phyloP scores from a whole-genome alignment of 345 rosid species.

The Carallia pectinifolia region DNA sequence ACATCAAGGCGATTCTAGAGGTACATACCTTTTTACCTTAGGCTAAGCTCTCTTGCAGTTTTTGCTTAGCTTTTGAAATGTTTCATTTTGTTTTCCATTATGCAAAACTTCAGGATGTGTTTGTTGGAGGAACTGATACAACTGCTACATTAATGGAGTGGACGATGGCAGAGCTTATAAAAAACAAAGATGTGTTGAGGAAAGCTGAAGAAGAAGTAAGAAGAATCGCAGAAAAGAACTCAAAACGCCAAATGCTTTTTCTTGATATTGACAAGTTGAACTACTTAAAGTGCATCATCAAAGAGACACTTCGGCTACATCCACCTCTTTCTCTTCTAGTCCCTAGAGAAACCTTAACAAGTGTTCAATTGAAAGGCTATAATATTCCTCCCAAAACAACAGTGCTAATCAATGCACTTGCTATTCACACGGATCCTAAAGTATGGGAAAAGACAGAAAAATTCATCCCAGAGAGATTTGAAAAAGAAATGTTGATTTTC shows the following conservation, averaged over 20 bases:
- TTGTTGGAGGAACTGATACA: slow-evolving; percentile 31
- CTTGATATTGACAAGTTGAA: slow-evolving; percentile 5
- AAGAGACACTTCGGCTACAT: slow-evolving; percentile 28
- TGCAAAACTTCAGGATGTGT: slow-evolving; percentile 27
- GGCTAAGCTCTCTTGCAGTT: neutral
- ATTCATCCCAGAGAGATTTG: slow-evolving; percentile 27
- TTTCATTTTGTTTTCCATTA: neutral
- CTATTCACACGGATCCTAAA: slow-evolving; percentile 21
- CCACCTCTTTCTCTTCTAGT: slow-evolving; percentile 25
- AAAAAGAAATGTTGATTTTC: slow-evolving; percentile 4
- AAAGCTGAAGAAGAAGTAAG: slow-evolving; percentile 28
- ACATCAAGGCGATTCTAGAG: slow-evolving; percentile 18
- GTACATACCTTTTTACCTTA: neutral
- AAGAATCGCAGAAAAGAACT: slow-evolving; percentile 9
- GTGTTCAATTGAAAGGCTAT: slow-evolving; percentile 11
- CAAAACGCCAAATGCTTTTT: neutral
- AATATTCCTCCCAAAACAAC: slow-evolving; percentile 21
- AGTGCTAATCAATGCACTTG: slow-evolving; percentile 17
- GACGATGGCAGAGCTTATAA: slow-evolving; percentile 27
- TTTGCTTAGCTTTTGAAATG: neutral
- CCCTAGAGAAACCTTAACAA: slow-evolving; percentile 21
- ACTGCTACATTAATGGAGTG: slow-evolving; percentile 24
- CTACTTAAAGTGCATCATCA: slow-evolving; percentile 21
- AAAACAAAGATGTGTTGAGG: slow-evolving; percentile 6
- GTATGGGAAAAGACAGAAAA: slow-evolving; percentile 16